phyloP scores from a whole-genome alignment of 352 stramenopile species.

The Vaucheria bursata region DNA sequence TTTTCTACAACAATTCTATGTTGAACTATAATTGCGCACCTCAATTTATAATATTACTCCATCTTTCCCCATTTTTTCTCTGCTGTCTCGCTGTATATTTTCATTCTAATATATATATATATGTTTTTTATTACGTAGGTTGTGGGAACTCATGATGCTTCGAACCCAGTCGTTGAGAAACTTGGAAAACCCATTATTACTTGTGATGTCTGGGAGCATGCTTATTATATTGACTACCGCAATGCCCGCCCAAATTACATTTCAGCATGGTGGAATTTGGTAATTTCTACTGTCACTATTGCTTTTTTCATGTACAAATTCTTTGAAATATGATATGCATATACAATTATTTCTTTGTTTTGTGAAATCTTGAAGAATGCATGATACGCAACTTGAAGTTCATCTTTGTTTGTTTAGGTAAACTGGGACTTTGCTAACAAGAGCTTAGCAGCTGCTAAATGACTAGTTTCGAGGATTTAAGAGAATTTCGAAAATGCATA shows the following conservation, averaged over 20 bases:
- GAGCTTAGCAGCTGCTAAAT: constrained; percentile 37
- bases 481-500: too few relatives aligned
- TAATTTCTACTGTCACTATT: too few relatives aligned
- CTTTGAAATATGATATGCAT: neutral
- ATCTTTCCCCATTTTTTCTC: too few relatives aligned
- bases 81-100: too few relatives aligned
- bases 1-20: too few relatives aligned
- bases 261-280: constrained; percentile 46
- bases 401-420: neutral
- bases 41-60: too few relatives aligned
- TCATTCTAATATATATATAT: too few relatives aligned
- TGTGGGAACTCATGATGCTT: constrained; percentile 48
- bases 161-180: constrained; percentile 47
- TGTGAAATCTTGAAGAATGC: neutral
- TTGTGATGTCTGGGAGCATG: constrained; percentile 58
- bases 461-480: too few relatives aligned
- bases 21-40: too few relatives aligned
- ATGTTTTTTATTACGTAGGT: constrained; percentile 15
- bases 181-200: constrained; percentile 47
- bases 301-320: neutral
- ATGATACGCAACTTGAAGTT: too few relatives aligned
- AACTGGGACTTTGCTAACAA: constrained; percentile 50
- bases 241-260: constrained; percentile 58
- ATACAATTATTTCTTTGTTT: neutral
- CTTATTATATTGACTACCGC: constrained; percentile 59